Evolutionary conservation across 257 asterid species (phyloP), one percentile per base, ranked within the genome.

Genomic region (Solanum tarijense): DNA sequence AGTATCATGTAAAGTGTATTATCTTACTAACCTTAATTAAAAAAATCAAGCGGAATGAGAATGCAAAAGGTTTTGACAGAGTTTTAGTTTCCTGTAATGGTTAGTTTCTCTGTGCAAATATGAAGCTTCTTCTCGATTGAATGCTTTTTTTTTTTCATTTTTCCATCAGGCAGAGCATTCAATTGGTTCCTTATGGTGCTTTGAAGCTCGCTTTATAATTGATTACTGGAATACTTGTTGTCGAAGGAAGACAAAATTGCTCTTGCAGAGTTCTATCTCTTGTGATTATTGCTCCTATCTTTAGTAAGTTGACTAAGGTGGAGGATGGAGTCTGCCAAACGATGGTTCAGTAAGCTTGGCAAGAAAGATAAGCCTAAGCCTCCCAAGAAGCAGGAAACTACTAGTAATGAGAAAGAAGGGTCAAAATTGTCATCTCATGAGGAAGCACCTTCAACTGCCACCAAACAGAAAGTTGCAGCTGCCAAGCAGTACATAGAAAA

Each of bases 401-500:
- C 90, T 29, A 87, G 92, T 74, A 90, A 90, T 88, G 96, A 91
- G 83, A 94, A 91, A 88, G 98, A 95, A 89, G 98, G 93, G 73
- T 85, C 93, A 36, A 93, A 90, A 90, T 86, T 94, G 72, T 91
- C 93, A 36, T 87, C 89, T 86, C 89, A 79, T 86, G 99, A 96
- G 76, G 99, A 95, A 83, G 86, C 91, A 35, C 98, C 99, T 83
- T 96, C 99, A n/a, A 93, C 89, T 92, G 98, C 99, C 74, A 96
- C 99, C 66, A 93, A 94, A 92, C 98, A 94, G 93, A 96, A 96
- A 93, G 99, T 84, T 52, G 99, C 94, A 34, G 99, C 98, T 89
- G 99, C 99, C 88, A 96, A 96, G 92, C 98, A 95, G 91, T 96
- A 96, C 83, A 96, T 96, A 86, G 99, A 96, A 89, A 95, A 94